Evolutionary conservation across 805 yeast species (phyloP), one percentile per base, ranked within the genome.

Genomic region (Kuraishia floccosa): DNA sequence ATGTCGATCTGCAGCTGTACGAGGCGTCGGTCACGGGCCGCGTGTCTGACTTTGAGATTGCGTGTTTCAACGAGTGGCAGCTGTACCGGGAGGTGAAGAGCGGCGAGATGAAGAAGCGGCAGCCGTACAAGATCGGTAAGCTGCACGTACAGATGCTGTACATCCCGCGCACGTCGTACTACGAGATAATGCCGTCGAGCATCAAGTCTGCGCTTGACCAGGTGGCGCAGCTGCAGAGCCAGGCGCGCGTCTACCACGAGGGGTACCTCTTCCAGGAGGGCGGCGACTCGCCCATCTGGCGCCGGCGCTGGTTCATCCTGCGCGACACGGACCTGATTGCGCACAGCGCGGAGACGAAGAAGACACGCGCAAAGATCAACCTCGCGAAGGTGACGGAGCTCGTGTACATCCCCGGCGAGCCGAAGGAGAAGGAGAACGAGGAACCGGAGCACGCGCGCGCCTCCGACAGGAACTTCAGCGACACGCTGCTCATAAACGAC

Each of bases 201-300:
- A 72, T 82, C 41, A 64, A 64, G 32, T 55, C 70, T 30, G 75
- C 74, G n/a, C 40, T 52, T 9, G 58, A 53, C 9, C 60, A 68
- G 39, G 49, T 66, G 7, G 35, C 50, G 5, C 58, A 67, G 40
- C 49, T 56, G 15, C 44, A 45, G 12, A 45, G 57, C 20, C 28
- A 35, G 3, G 10, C 31, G 39, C 29, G 40, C 5, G 42, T 60
- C 13, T 33, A 30, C 2, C 57, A 58, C 44, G 78, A 80, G 47
- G 96, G 96, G 0, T 76, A 60, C 44, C 57, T 89, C 56, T 72
- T 74, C 43, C 97, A 87, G 55, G 84, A 79, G 46, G 97, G 97
- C 13, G 96, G 96, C 7, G 97, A 87, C 56, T 70, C 91, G 41
- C 69, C 65, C 11, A 58, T 64, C 18, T 72, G 87, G 75, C 72